phyloP scores from a whole-genome alignment of 2,329 filamentous ascomycete genomes.

The Fusarium transvaalense region DNA sequence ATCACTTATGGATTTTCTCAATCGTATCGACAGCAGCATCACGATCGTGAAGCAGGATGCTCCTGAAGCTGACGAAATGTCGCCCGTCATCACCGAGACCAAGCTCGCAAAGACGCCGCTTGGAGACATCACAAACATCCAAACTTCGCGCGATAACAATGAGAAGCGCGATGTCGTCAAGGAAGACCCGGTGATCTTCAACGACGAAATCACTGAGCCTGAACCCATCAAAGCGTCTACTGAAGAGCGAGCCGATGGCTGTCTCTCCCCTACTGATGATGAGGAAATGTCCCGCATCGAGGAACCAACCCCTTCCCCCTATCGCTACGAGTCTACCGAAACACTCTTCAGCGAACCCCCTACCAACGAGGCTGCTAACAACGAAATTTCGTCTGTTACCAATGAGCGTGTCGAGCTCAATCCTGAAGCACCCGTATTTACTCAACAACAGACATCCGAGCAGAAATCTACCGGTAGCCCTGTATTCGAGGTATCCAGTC shows the following conservation, averaged over 20 bases:
- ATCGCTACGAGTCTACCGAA: too few species aligned
- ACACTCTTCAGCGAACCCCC: neutral
- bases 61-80: neutral
- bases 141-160: neutral
- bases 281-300: neutral
- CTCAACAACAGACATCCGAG: neutral
- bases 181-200: neutral
- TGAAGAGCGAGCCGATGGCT: neutral
- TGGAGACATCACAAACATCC: neutral
- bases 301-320: neutral
- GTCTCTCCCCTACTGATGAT: neutral
- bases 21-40: neutral
- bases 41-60: neutral
- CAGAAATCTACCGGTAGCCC: neutral
- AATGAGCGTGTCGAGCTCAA: neutral
- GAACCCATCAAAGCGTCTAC: neutral
- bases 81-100: neutral
- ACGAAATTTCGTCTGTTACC: neutral
- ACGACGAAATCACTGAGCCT: too few species aligned
- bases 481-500: neutral
- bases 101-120: neutral
- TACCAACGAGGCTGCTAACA: neutral
- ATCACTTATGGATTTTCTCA: slow-evolving; percentile 16
- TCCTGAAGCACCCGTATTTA: neutral
- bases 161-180: neutral